These are phyloP conservation scores for Melanopsichium pennsylvanicum DNA, from an alignment of 1,284 basidiomycete species.

Conservation along the genomic window DNA sequence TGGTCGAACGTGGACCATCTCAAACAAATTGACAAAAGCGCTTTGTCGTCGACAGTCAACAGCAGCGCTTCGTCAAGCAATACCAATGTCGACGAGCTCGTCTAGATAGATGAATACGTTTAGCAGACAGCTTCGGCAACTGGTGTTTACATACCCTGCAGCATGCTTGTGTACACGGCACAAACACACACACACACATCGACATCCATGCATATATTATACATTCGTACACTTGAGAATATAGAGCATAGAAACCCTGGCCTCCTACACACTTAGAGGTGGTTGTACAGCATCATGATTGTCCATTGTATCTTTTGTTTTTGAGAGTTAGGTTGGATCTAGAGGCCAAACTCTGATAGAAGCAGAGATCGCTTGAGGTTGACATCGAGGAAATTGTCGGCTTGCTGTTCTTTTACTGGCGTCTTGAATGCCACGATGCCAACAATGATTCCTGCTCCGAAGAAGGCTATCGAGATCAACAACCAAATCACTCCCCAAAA, in stretches of 20 bases:
- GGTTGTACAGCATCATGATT: too few species aligned
- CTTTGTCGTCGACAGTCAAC: neutral
- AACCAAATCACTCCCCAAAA: conserved; percentile 81
- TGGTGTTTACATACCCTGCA: too few species aligned
- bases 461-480: conserved; percentile 80
- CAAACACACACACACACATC: neutral
- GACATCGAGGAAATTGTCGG: conserved; percentile 52
- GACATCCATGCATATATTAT: conserved; percentile 3
- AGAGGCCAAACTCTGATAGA: neutral
- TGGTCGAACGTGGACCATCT: conserved; percentile 42
- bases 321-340: too few species aligned
- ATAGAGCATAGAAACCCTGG: too few species aligned
- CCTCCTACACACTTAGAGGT: too few species aligned
- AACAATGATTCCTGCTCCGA: conserved; percentile 77
- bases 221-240: neutral
- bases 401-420: conserved; percentile 49
- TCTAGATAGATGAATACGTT: conserved; percentile 28
- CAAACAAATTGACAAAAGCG: conserved; percentile 14
- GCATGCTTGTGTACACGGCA: too few species aligned
- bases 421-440: conserved; percentile 61
- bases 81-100: conserved; percentile 45
- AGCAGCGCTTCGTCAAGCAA: conserved; percentile 7
- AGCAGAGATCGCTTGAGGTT: conserved; percentile 22
- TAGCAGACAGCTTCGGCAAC: too few species aligned
- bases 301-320: conserved; percentile 1